phyloP scores from a whole-genome alignment of 2,329 filamentous ascomycete species.

The Endoconidiophora polonica region DNA sequence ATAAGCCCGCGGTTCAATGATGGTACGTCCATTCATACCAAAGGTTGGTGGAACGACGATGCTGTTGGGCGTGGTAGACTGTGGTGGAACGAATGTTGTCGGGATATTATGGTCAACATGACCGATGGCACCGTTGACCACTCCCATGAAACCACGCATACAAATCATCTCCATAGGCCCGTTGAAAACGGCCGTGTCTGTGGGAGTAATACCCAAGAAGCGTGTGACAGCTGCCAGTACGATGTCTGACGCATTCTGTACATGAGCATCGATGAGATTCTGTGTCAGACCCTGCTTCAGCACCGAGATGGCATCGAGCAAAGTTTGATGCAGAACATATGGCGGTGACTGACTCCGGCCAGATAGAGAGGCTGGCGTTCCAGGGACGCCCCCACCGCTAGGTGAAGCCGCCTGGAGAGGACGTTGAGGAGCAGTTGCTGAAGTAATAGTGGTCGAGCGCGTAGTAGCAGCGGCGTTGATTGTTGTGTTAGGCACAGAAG shows the following conservation, averaged over 20 bases:
- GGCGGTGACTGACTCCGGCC: constrained; percentile 13
- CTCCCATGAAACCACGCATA: constrained; percentile 26
- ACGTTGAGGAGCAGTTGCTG: neutral
- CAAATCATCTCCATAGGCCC: constrained; percentile 31
- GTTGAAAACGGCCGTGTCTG: constrained; percentile 24
- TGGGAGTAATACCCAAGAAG: constrained; percentile 29
- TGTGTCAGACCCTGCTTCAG: constrained; percentile 31
- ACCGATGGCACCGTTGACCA: constrained; percentile 26
- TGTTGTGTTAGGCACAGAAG: neutral
- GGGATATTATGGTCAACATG: constrained; percentile 22
- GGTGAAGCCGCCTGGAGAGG: constrained; percentile 9
- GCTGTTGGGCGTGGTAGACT: constrained; percentile 15
- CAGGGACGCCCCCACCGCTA: constrained; percentile 2
- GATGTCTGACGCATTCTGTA: constrained; percentile 28
- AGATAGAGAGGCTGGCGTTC: constrained; percentile 5
- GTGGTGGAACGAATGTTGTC: constrained; percentile 16
- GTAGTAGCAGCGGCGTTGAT: neutral
- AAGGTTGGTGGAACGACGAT: constrained; percentile 11
- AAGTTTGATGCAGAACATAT: constrained; percentile 27
- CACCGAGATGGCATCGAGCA: constrained; percentile 26
- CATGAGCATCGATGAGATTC: constrained; percentile 27
- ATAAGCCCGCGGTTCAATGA: constrained; percentile 26
- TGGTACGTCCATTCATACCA: constrained; percentile 17
- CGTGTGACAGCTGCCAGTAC: constrained; percentile 38
- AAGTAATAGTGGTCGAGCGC: neutral